Base-by-base conservation (phyloP, 2,329 filamentous ascomycete species). In the Camillea tinctor region DNA sequence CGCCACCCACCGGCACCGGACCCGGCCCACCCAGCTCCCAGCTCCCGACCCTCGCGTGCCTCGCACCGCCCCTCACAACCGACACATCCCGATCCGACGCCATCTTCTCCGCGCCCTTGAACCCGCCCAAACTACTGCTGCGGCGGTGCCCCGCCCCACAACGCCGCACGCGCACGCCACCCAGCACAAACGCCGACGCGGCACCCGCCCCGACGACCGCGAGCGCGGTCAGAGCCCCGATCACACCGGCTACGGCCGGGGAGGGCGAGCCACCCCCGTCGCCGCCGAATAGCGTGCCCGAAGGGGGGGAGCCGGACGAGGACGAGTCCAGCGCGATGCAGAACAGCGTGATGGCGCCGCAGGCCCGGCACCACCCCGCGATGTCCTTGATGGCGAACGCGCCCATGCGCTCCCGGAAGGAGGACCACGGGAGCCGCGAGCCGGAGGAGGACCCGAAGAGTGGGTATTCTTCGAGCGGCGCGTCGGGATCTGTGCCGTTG, bases 1-100 rank as follows among this genome's bases (percentile, higher is more conserved):
- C 26, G 26, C 26, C 26, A 1, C 3, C 6, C 3, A 36, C 26
- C 22, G 22, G 3, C 62, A 40, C 15, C 53, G 62, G 48, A 63
- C 66, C 19, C 64, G 70, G 17, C 59, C 69, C 48, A 57, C 70
- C 23, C 52, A 84, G 69, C 64, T 84, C 81, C 81, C 81, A 83
- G 67, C 81, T 82, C 1, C 80, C 81, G 15, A 79, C 68, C 6
- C 81, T 76, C 64, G 80, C 80, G 36, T 82, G 79, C 3, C 73
- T 72, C 4, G 65, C 70, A 0, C 81, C 81, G 6, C 69, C 69
- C 50, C 71, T 73, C 1, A 75, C 73, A 2, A 80, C 71, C 0
- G 72, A 68, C 2, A 83, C 70, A 58, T 83, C 81, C 0, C 71
- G 67, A 56, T 83, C 81, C 2, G 72, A 74, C 0, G 72, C 70